These are phyloP conservation scores for Aspergillus conjunctus DNA, from an alignment of 495 filamentous ascomycete genomes.

Conservation along the genomic window DNA sequence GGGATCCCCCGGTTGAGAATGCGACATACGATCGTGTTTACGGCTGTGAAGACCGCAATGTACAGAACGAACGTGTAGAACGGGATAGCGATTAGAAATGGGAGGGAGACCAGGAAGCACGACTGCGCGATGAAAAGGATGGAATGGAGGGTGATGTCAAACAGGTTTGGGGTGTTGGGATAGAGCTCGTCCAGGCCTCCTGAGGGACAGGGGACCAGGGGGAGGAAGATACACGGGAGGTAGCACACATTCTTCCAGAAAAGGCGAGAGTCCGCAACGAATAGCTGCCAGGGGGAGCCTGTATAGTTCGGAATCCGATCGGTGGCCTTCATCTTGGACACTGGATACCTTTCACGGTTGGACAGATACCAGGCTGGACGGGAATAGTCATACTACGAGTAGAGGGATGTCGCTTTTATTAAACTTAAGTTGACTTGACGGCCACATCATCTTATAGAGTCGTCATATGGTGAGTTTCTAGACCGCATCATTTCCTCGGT, in stretches of 20 bases:
- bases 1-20: slow-evolving; percentile 51
- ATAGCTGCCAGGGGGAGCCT: slow-evolving; percentile 54
- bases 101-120: slow-evolving; percentile 45
- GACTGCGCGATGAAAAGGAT: slow-evolving; percentile 46
- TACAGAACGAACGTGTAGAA: slow-evolving; percentile 47
- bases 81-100: slow-evolving; percentile 48
- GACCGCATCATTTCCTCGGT: too few species aligned
- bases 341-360: too few species aligned
- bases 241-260: slow-evolving; percentile 53
- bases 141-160: slow-evolving; percentile 52
- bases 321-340: background rate
- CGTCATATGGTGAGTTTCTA: too few species aligned
- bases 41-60: slow-evolving; percentile 35
- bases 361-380: too few species aligned
- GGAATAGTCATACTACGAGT: too few species aligned
- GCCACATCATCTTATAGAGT: too few species aligned
- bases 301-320: slow-evolving; percentile 45
- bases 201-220: slow-evolving; percentile 48
- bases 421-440: too few species aligned
- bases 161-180: slow-evolving; percentile 46
- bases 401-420: too few species aligned
- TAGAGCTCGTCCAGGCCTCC: slow-evolving; percentile 56
- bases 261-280: slow-evolving; percentile 55
- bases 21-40: slow-evolving; percentile 38
- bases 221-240: slow-evolving; percentile 55